A percentile compares a stretch with the other conserved stretches of the same genome.
phyloP scores from a whole-genome alignment of 2,329 filamentous ascomycete genomes.

The Fusarium neocosmosporiellum region DNA sequence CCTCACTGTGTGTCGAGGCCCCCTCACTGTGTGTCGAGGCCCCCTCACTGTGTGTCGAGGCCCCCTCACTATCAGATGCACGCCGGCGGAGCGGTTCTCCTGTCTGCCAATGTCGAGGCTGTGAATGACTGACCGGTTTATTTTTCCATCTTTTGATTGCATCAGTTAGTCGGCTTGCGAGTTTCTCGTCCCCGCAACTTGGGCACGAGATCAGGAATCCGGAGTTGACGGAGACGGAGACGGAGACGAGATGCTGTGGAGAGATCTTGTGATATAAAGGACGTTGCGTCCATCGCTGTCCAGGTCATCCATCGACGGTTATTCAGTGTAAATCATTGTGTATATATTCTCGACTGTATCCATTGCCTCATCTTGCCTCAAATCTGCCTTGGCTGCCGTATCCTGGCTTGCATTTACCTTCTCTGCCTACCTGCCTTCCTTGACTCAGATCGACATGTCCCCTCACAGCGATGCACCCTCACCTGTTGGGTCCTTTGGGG shows the following conservation, averaged over 20 bases:
- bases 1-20: slow-evolving; percentile 21
- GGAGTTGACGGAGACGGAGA: background rate
- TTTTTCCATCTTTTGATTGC: slow-evolving; percentile 14
- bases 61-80: slow-evolving; percentile 28
- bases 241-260: background rate
- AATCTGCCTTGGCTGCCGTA: background rate
- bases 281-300: background rate
- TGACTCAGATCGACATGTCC: slow-evolving; percentile 23
- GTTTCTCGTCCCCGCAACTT: background rate
- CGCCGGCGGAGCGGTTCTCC: slow-evolving; percentile 24
- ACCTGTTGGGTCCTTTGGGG: slow-evolving; percentile 27
- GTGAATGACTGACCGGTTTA: slow-evolving; percentile 28
- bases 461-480: slow-evolving; percentile 41
- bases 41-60: slow-evolving; percentile 22
- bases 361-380: background rate
- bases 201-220: background rate
- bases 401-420: too few species aligned
- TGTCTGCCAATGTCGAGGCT: slow-evolving; percentile 33
- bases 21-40: slow-evolving; percentile 23
- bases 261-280: background rate
- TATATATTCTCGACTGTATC: background rate
- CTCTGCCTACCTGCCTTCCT: background rate
- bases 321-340: background rate
- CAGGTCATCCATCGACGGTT: background rate
- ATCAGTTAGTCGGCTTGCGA: slow-evolving; percentile 19